Evolutionary conservation across 352 stramenopile species (phyloP), one percentile per base, ranked within the genome.

Genomic region (Proteromonas lacertae): DNA sequence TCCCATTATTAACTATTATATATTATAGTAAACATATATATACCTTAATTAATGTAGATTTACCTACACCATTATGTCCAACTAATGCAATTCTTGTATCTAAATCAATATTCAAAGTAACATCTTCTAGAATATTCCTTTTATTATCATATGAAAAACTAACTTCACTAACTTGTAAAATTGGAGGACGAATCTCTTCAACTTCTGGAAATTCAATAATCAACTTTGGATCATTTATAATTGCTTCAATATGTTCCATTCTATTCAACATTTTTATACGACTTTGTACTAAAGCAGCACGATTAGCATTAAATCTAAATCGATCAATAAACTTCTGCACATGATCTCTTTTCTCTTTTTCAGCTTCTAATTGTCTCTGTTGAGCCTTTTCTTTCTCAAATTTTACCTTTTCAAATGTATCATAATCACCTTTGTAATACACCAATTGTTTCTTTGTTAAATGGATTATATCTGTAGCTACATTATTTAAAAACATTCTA

Each of bases 41-140:
- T 63, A 90, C 79, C 57, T 89, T 88, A 34, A 91, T 71, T 2
- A 91, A 51, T 14, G 76, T 91, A 21, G 68, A 82, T 50, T 84
- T 86, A 38, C 69, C 69, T 12, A 67, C 66, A 38, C 76, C 76
- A 43, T 92, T 92, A 6, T 55, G 66, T 42, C 76, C 73, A 23
- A 90, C 62, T 17, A 89, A 61, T 25, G 66, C 70, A 5, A 89
- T 59, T 28, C 74, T 64, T 37, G 69, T 80, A 1, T 63, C 75
- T 7, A 89, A 42, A 12, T 7, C 6, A 36, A 28, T 5, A 28
- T 10, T 10, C 5, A 28, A 10, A 28, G 24, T 28, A 28, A 28
- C 24, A 10, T 10, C 10, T 5, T 28, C 24, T 28, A 28, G 24
- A n/a, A n/a, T n/a, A n/a, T n/a, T n/a, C n/a, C n/a, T n/a, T n/a